Evolutionary conservation across 768 basidiomycete species (phyloP), one percentile per base, ranked within the genome.

Genomic region (Russula dissimulans): DNA sequence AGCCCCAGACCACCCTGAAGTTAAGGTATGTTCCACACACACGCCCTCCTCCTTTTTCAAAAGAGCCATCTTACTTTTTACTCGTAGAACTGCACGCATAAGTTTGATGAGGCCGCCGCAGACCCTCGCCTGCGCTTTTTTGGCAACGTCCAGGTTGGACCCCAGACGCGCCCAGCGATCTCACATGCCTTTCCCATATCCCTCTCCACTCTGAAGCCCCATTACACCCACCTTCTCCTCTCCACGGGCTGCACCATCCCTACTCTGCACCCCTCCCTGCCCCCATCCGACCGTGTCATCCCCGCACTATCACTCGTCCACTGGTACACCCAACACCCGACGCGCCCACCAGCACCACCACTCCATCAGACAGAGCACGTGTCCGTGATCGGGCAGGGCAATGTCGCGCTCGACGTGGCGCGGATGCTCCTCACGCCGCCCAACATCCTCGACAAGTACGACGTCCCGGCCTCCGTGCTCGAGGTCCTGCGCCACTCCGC

Each of bases 1-100:
- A 12, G 95, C 97, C 12, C 95, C 95, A 46, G 95, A 98, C 75
- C 95, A 98, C 72, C 93, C 97, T 10, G 95, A 97, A 76, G 95
- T 98, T 72, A 99, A 97, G 83, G 95, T 82, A 66, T 45, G 74
- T 62, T 36, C 42, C 32, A n/a, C n/a, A n/a, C n/a, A n/a, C n/a
- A n/a, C n/a, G n/a, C n/a, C 36, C 18, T 12, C 17, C 22, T 3
- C 36, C 31, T 29, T 31, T 18, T 22, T 38, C 18, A 38, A 38
- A 38, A 11, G 1, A 8, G 36, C 3, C 36, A 26, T 26, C 2
- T 26, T 38, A 38, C 3, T 38, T 38, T 38, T 11, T 3, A 38
- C 41, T 8, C 14, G 43, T 38, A 97, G 95, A 98, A 98, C 72
- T 97, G 94, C 74, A 92, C 88, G 26, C 84, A 95, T 74, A 97